Evolutionary conservation across 345 rosid genomes (phyloP), one percentile per base, ranked within the genome.

Genomic region (Salix dunnii): DNA sequence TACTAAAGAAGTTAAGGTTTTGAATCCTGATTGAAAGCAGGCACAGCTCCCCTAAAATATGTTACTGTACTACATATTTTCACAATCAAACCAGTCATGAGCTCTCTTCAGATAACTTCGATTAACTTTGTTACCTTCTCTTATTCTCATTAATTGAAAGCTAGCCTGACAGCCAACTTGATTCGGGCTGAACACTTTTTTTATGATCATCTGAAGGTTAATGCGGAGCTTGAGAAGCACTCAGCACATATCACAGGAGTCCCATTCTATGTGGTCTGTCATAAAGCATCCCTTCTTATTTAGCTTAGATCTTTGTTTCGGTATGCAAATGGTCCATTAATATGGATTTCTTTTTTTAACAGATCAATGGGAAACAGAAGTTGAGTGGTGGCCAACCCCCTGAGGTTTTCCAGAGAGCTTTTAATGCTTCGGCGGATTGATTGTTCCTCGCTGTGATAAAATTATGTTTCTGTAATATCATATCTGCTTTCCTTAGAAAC

Each of bases 311-410:
- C 20, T 42, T n/a, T 58, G 46, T 40, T 28, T 66, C 1, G 17
- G 7, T 14, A n/a, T n/a, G 12, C 61, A 67, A 25, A 3, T 3
- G 51, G 16, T 14, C 51, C 5, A 0, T 46, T 13, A 12, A 12
- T 2, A 46, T 46, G 51, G 51, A 46, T 40, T n/a, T n/a, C n/a
- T n/a, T 38, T 60, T 66, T 79, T 82, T 43, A 75, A 77, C 94
- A 95, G 99, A 86, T 96, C 63, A 91, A 96, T 5, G 94, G 92
- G 58, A 95, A 91, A 81, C 86, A 87, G 63, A 78, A 84, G 81
- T 63, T 96, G 74, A 91, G 91, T 11, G 98, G 99, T 2, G 99
- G 91, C 0, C 96, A 91, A 77, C 90, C 94, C 10, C 85, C 93
- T 0, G 99, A 93, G 80, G 87, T 79, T 27, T 96, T 93, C 86